Base-by-base conservation (phyloP, 2,329 filamentous ascomycete genomes). In the Fusarium sambucinum region DNA sequence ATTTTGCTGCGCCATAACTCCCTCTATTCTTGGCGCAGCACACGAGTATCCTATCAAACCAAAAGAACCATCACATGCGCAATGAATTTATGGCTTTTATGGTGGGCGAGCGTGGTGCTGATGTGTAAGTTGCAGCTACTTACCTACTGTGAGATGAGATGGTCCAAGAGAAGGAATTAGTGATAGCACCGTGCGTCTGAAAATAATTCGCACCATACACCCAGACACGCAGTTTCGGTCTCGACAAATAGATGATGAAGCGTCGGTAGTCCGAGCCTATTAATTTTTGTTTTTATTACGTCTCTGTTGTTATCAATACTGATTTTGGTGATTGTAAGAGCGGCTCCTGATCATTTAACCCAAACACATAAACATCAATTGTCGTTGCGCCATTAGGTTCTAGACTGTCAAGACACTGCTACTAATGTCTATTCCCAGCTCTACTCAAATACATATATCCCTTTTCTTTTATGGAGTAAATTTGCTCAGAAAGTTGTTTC, bases 371-470 rank as follows among this genome's bases (percentile, higher is more conserved):
- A 63, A 67, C 59, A 50, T 74, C 68, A 70, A 70, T 71, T 71
- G 67, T 74, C 70, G 65, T 74, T 73, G 72, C 73, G 69, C 73
- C 72, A 71, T 73, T 73, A 73, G 69, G 65, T 73, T 74, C 72
- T 74, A 70, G 68, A 62, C 59, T 68, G 62, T 68, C 55, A 19
- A 59, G 67, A 69, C 72, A 74, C 65, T 70, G 67, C 70, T 63
- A 52, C 72, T 63, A 45, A 62, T 73, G 58, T 64, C 64, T 64
- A 59, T 60, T 62, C 52, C 62, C 44, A 66, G 51, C 53, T 60
- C 59, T 65, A 66, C 68, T 65, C 51, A 57, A 63, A 62, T 58
- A 58, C 59, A 65, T 53, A 63, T 67, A 64, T 67, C 56, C 61
- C 70, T 64, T 64, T 63, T 70, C 59, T 74, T 75, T 62, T 72